Percentiles rank a stretch among this genome's conserved stretches.
These are phyloP conservation scores for Eragrostis curvula DNA, from an alignment of 176 grass and related monocot species.

Conservation along the genomic window DNA sequence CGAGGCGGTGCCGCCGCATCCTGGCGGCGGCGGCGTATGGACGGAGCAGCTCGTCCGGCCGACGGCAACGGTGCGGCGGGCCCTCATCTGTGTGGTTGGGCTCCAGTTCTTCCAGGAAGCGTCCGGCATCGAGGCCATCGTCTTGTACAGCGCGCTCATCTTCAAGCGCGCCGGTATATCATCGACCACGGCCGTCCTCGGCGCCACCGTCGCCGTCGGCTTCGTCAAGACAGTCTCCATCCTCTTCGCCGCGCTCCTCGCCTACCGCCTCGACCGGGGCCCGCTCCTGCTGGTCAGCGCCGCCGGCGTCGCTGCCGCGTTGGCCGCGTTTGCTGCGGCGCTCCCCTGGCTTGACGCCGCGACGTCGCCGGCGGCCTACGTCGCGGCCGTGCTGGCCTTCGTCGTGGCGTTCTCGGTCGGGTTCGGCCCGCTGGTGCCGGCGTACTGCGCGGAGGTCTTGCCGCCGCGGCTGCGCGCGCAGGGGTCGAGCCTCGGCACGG, in stretches of 20 bases:
- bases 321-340: background rate
- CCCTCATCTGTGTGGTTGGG: constrained; percentile 32
- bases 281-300: too few species aligned
- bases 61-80: constrained; percentile 25
- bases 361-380: constrained; percentile 13
- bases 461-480: constrained; percentile 55
- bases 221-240: too few species aligned
- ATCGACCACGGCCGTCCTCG: too few species aligned
- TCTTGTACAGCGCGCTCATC: too few species aligned
- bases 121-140: constrained; percentile 46
- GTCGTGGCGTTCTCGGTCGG: constrained; percentile 56
- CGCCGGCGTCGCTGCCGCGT: background rate
- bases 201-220: too few species aligned
- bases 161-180: too few species aligned
- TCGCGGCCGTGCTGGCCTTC: constrained; percentile 25
- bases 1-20: background rate
- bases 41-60: constrained; percentile 39
- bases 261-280: too few species aligned
- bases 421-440: constrained; percentile 34
- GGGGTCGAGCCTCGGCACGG: constrained; percentile 34
- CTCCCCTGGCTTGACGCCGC: rapidly evolving
- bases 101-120: constrained; percentile 55
- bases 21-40: constrained; percentile 31
- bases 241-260: too few species aligned
- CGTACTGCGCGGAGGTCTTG: constrained; percentile 50